Conservation (phyloP, 164 flowering plant genomes). For the Kalanchoe fedtschenkoi region DNA sequence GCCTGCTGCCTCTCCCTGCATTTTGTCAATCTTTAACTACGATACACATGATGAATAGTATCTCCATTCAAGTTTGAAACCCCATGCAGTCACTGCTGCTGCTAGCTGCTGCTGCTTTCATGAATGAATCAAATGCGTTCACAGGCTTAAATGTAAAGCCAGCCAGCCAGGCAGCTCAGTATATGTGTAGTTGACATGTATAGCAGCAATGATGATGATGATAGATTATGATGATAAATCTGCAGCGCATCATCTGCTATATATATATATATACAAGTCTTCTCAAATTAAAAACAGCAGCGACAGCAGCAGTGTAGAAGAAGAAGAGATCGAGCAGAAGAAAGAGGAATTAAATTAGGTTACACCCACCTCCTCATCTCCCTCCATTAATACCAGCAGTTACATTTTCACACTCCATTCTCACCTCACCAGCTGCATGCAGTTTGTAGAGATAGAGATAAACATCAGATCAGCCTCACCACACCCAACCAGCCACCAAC, state of each 20-base stretch:
- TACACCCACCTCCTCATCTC: conserved; percentile 26
- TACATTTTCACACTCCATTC: not conserved
- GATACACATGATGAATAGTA: conserved; percentile 1
- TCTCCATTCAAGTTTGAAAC: conserved; percentile 17
- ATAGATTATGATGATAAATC: conserved; percentile 13
- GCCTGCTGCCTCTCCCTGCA: conserved; percentile 7
- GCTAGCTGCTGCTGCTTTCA: not conserved
- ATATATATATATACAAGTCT: no score
- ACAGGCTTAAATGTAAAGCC: not conserved
- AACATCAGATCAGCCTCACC: not conserved
- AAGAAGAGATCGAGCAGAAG: no score
- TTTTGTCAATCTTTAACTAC: conserved; percentile 4
- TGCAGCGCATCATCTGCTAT: no score
- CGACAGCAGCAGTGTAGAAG: not conserved
- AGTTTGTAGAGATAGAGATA: not conserved
- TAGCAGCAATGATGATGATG: conserved; percentile 26
- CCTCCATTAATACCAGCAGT: conserved; percentile 10
- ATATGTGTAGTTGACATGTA: not conserved
- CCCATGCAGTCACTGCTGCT: conserved; percentile 14
- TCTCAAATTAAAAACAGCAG: not conserved
- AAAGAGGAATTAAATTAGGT: conserved; percentile 15
- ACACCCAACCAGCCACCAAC: not conserved
- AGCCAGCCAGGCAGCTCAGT: no score
- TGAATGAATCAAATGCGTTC: conserved; percentile 1
- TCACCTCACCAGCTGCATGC: conserved; percentile 6